These are phyloP conservation scores for Ceratocystis papillata DNA, from an alignment of 2,329 filamentous ascomycete species.

Conservation along the genomic window DNA sequence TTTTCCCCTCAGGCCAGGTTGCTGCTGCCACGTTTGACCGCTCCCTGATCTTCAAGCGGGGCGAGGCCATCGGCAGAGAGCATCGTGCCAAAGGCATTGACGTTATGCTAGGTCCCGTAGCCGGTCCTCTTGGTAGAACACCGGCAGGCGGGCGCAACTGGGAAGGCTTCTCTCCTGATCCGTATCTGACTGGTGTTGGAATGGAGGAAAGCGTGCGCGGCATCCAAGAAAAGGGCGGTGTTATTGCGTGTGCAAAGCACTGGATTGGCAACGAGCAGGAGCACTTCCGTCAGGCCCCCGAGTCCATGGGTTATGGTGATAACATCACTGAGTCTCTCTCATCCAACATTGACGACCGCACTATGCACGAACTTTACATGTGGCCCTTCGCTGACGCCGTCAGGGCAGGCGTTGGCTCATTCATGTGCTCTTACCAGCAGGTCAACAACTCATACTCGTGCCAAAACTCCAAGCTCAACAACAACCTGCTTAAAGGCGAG, in stretches of 20 bases:
- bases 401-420: slow-evolving; percentile 51
- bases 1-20: slow-evolving; percentile 68
- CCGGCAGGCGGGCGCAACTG: slow-evolving; percentile 47
- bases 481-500: slow-evolving; percentile 66
- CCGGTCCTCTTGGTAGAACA: slow-evolving; percentile 39
- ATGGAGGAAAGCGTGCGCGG: slow-evolving; percentile 65
- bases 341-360: slow-evolving; percentile 59
- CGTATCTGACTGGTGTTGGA: slow-evolving; percentile 60
- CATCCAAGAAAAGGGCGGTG: slow-evolving; percentile 70
- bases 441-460: slow-evolving; percentile 72
- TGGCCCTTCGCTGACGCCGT: slow-evolving; percentile 71
- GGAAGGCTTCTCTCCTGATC: slow-evolving; percentile 61
- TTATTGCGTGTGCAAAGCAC: slow-evolving; percentile 77
- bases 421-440: slow-evolving; percentile 64
- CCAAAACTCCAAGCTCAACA: slow-evolving; percentile 66
- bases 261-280: slow-evolving; percentile 67
- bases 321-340: slow-evolving; percentile 51
- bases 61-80: slow-evolving; percentile 45
- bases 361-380: slow-evolving; percentile 63
- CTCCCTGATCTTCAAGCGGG: slow-evolving; percentile 48
- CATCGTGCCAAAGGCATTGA: slow-evolving; percentile 67
- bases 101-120: slow-evolving; percentile 48
- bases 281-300: slow-evolving; percentile 56
- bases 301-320: slow-evolving; percentile 44
- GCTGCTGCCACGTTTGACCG: slow-evolving; percentile 77